Base-by-base conservation (phyloP, 176 grass and related monocot genomes). In the sorghum (Sorghum bicolor) region DNA sequence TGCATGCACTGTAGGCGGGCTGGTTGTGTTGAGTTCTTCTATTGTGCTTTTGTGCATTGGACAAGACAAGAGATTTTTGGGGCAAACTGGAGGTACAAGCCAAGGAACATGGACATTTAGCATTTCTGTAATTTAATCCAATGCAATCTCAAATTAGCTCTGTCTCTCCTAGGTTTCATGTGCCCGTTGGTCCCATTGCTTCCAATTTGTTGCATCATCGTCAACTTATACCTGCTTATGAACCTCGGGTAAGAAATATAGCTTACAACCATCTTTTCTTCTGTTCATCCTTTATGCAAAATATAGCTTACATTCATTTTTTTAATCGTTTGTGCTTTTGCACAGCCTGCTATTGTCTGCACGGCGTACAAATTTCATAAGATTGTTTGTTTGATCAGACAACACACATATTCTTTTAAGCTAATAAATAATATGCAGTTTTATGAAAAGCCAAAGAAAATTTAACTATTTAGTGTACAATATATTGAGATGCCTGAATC, bases 131-230 rank as follows among this genome's bases (percentile, higher is more conserved):
- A 20, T n/a, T n/a, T n/a, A 75, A 57, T 85, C 55, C 47, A 83
- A 75, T 66, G 66, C 47, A 80, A 74, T 61, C 72, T 80, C 22
- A 45, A 80, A 58, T 48, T 17, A 5, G 81, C 2, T 74, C 1
- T 74, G 41, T 82, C 12, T 78, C 64, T 66, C 24, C 11, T 52
- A 93, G 94, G 89, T 91, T 97, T 97, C 61, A 83, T 86, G 84
- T 97, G 94, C 78, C 94, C 91, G n/a, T 90, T 91, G 85, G 89
- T 97, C 57, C 94, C 94, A 64, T 43, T 88, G 66, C 85, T 97
- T 70, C 94, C 94, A 28, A 13, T 90, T 22, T 91, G 89, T 68
- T 97, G 91, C 84, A 97, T 97, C 52, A 80, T 90, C 65, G 25
- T 97, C 85, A 97, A 97, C 16, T 57, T 75, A 40, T 97, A 97